Evolutionary conservation across 1,284 basidiomycete genomes (phyloP).

Genomic region (Naganishia liquefaciens): DNA sequence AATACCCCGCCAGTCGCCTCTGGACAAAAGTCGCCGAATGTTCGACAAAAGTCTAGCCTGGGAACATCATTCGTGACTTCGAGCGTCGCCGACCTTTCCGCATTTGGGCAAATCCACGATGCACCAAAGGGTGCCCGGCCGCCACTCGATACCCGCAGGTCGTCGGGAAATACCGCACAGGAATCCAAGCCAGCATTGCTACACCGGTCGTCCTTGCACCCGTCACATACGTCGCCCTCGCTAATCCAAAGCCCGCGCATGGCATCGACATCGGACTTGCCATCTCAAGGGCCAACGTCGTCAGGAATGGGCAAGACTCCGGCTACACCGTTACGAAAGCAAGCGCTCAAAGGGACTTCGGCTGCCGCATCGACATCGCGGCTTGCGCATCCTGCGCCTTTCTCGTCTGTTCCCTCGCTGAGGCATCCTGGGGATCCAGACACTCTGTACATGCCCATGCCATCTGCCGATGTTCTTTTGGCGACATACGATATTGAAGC

Average conservation of each 20-base stretch:
- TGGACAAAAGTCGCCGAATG: constrained; percentile 1
- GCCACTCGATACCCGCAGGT: constrained; percentile 33
- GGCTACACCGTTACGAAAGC: constrained; percentile 5
- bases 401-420: constrained; percentile 59
- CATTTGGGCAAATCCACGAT: constrained; percentile 16
- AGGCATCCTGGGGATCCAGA: neutral
- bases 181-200: constrained; percentile 25
- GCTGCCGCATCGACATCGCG: constrained; percentile 16
- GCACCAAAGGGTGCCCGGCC: neutral
- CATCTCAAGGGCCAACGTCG: neutral
- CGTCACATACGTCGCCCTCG: constrained; percentile 33
- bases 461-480: constrained; percentile 48
- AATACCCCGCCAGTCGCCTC: constrained; percentile 7
- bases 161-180: constrained; percentile 29
- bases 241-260: constrained; percentile 26
- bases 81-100: constrained; percentile 18
- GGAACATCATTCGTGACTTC: constrained; percentile 9
- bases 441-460: constrained; percentile 52
- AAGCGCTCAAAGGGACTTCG: constrained; percentile 12
- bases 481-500: constrained; percentile 67
- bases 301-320: constrained; percentile 5
- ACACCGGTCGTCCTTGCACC: constrained; percentile 30
- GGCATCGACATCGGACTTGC: constrained; percentile 6
- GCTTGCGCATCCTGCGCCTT: constrained; percentile 41
- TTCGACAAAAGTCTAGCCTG: constrained; percentile 1